A percentile compares a stretch with the other conserved stretches of the same genome.
phyloP scores from a whole-genome alignment of 2,329 filamentous ascomycete species.

The Hypoxylon sp. region DNA sequence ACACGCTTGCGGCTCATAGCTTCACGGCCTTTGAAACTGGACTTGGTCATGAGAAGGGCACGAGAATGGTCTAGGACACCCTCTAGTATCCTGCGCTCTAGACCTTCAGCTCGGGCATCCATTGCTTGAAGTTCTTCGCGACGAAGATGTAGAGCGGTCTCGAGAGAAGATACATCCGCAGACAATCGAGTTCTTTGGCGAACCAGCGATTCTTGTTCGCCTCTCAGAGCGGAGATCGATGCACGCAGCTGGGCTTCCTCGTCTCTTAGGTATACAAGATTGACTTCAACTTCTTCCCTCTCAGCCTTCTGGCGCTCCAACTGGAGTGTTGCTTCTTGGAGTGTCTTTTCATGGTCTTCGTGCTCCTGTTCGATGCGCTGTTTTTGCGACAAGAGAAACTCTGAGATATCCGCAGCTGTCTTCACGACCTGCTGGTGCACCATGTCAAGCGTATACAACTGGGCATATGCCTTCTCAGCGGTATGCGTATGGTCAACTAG shows the following conservation, averaged over 20 bases:
- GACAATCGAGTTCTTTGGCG: conserved; percentile 84
- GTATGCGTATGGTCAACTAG: conserved; percentile 75
- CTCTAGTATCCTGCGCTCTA: conserved; percentile 94
- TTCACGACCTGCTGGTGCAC: conserved; percentile 90
- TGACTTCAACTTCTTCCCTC: conserved; percentile 72
- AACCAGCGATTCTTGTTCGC: conserved; percentile 81
- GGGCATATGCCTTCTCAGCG: conserved; percentile 77
- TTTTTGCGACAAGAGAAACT: conserved; percentile 84
- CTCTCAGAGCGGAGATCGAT: conserved; percentile 70
- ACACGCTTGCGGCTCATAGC: conserved; percentile 73
- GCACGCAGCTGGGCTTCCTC: conserved; percentile 69
- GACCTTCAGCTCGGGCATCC: conserved; percentile 87
- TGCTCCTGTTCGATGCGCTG: conserved; percentile 82
- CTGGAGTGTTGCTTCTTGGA: conserved; percentile 84
- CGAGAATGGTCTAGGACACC: conserved; percentile 97
- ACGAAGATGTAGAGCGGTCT: conserved; percentile 89
- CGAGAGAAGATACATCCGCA: conserved; percentile 89
- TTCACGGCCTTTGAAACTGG: conserved; percentile 64
- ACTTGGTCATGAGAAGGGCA: conserved; percentile 84
- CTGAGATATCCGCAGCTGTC: conserved; percentile 86
- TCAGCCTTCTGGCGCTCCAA: conserved; percentile 77
- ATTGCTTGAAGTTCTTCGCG: conserved; percentile 92
- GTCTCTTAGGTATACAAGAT: conserved; percentile 65
- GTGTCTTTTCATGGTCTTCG: conserved; percentile 82
- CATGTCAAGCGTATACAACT: conserved; percentile 86